A percentile compares a stretch with the other conserved stretches of the same genome.
Evolutionary conservation across 83 land plant species (phyloP).

Genomic region (Picea engelmannii): DNA sequence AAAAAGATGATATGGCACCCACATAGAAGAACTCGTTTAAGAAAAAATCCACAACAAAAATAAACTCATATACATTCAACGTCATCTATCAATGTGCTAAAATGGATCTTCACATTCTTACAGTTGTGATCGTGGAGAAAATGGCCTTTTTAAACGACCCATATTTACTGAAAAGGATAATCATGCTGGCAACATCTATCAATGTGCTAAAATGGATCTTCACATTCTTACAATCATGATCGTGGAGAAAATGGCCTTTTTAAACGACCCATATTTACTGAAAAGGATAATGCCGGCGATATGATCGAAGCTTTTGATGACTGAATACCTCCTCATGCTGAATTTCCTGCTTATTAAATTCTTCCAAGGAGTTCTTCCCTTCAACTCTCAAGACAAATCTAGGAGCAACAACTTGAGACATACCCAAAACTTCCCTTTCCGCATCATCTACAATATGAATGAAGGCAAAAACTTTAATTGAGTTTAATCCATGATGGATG

Average conservation of each 20-base stretch:
- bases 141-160: conserved; percentile 16
- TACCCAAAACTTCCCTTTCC: conserved; percentile 16
- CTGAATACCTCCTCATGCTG: neutral
- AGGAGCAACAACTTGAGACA: conserved; percentile 5
- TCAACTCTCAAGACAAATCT: neutral
- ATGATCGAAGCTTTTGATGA: conserved; percentile 1
- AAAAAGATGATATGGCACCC: neutral
- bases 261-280: too few relatives aligned
- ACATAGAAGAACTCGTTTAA: neutral
- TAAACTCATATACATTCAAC: too few relatives aligned
- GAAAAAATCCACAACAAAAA: neutral
- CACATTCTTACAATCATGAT: too few relatives aligned
- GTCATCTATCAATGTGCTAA: too few relatives aligned
- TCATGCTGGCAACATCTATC: too few relatives aligned
- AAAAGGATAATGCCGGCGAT: conserved; percentile 10
- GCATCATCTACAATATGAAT: conserved; percentile 23
- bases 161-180: neutral
- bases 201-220: too few relatives aligned
- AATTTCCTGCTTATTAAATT: conserved; percentile 9
- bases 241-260: too few relatives aligned
- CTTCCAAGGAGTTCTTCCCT: neutral
- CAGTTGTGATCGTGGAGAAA: conserved; percentile 17
- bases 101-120: conserved; percentile 3
- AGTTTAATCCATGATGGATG: too few relatives aligned
- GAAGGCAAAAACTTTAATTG: too few relatives aligned